Evolutionary conservation across 2,329 filamentous ascomycete species (phyloP), one percentile per base, ranked within the genome.

Genomic region (Trichoderma koningiopsis): DNA sequence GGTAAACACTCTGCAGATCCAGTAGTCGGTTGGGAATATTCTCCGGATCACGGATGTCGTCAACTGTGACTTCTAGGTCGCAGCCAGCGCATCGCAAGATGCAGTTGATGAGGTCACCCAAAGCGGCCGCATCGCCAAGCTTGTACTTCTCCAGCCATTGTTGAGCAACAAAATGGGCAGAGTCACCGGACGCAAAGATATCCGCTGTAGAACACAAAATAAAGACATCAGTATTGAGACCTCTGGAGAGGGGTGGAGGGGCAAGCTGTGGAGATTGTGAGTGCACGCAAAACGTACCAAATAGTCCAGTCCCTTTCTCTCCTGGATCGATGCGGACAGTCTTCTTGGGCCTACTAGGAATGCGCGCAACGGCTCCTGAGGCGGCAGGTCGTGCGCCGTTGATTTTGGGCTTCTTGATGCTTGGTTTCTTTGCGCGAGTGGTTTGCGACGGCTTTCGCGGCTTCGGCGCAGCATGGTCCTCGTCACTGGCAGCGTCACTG

Each of bases 11-110:
- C 79, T 97, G 93, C n/a, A 99, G 84, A 75, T 98, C 94, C 27
- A 87, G 85, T 57, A 99, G 83, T 76, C 89, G 90, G 76, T 89
- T 90, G 22, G 92, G 88, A 59, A 91, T 92, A 76, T 96, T 94
- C 77, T 99, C 96, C 8, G 93, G 89, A 77, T 99, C 95, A 73
- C 91, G 89, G 72, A 97, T 92, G 77, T 98, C 94, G 77, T 96
- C 90, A 49, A 88, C 87, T 11, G 90, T 91, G 67, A 99, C 88
- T 73, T 91, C 87, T 66, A 92, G 85, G 67, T 93, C 88, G 78
- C 94, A 97, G 35, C 96, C 96, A 22, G 94, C 89, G 71, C 92
- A 87, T 75, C 88, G 86, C 47, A 92, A 80, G 43, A 91, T 85
- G 72, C 89, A 90, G 79, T 91, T 91, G 74, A 92, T 85, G 67